phyloP scores from a whole-genome alignment of 495 filamentous ascomycete species.

The Aspergillus avenaceus region DNA sequence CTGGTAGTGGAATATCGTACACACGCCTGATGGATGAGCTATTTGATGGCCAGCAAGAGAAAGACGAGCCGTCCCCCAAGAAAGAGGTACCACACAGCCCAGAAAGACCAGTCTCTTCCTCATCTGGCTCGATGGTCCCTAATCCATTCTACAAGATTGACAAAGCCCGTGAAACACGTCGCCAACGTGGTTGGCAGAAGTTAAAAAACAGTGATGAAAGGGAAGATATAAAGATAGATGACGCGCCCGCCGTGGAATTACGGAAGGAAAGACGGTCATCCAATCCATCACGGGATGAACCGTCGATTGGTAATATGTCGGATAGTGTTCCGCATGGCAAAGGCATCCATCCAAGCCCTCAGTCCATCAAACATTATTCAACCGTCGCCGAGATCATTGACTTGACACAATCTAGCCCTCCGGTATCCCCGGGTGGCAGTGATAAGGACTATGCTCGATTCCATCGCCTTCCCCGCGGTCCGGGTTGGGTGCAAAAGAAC shows the following conservation, averaged over 20 bases:
- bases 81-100: background rate
- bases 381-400: constrained; percentile 33
- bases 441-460: constrained; percentile 26
- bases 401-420: constrained; percentile 39
- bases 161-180: constrained; percentile 14
- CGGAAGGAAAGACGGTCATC: constrained; percentile 5
- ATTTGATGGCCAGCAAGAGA: background rate
- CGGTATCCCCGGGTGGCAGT: constrained; percentile 23
- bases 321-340: background rate
- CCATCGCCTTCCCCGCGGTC: constrained; percentile 26
- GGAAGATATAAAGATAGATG: constrained; percentile 6
- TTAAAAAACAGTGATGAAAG: constrained; percentile 10
- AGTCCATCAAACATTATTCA: constrained; percentile 17
- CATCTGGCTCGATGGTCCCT: constrained; percentile 11
- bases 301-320: constrained; percentile 7
- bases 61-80: background rate
- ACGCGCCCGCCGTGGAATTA: constrained; percentile 6
- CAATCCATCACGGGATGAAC: constrained; percentile 4
- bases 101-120: constrained; percentile 8
- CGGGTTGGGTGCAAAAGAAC: constrained; percentile 36
- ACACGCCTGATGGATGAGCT: constrained; percentile 6
- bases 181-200: constrained; percentile 1
- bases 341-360: background rate
- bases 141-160: constrained; percentile 26
- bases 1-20: constrained; percentile 4